Base-by-base conservation (phyloP, 2,329 filamentous ascomycete genomes). In the Claviceps sp. region DNA sequence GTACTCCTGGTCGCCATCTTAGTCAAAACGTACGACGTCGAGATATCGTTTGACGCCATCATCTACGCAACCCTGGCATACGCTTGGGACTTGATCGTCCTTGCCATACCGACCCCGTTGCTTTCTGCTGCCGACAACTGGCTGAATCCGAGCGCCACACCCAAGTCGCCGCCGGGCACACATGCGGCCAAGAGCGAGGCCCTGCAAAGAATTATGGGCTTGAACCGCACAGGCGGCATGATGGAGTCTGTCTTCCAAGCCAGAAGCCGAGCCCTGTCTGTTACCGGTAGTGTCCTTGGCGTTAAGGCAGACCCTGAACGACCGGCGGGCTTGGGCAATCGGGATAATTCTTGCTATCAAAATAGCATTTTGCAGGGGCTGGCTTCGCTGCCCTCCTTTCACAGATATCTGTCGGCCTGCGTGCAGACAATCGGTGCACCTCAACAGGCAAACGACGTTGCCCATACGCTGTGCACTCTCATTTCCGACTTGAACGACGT, bases 281-380 rank as follows among this genome's bases (percentile, higher is more conserved):
- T 84, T 47, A 77, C 77, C 1, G 72, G 68, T 42, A 69, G 62
- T 51, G 63, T 70, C 38, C 59, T 71, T 50, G 63, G 65, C 26
- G 56, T 69, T 24, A 75, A 71, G 57, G 58, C 60, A 24, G 65
- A 65, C 24, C 61, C 67, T 24, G 70, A 75, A 45, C 67, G 68
- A 36, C 85, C 74, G 48, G 76, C 72, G 1, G 93, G 93, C 0
- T 71, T 97, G 50, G 89, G 88, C 9, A 98, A 98, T 65, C 84
- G 83, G 71, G 88, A 95, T 70, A 95, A 96, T 65, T 95, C 89
- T 1, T 97, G 93, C 72, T 98, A 95, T 66, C 93, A 97, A 67
- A 98, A 98, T 67, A 96, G 90, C 63, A 84, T 96, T 20, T 80
- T 98, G 11, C 89, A 95, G 65, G 83, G 84, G 6, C 72, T 97